Conservation (phyloP, 2,329 filamentous ascomycete species). For the Penicillium freii region DNA sequence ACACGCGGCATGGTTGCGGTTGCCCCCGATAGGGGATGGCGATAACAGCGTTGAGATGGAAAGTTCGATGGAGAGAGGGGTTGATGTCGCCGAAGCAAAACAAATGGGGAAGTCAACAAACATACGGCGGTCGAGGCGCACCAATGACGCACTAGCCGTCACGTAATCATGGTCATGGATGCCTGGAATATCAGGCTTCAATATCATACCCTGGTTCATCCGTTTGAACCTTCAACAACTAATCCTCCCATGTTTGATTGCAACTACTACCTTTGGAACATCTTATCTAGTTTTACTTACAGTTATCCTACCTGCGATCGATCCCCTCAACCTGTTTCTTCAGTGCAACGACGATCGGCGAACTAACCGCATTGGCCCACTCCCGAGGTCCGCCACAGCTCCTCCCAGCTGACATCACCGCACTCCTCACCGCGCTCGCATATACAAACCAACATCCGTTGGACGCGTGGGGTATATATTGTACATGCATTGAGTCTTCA, state of each 20-base stretch:
- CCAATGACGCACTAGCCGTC: conserved; percentile 22
- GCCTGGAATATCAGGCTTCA: conserved; percentile 8
- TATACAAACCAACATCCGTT: conserved; percentile 1
- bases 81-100: conserved; percentile 22
- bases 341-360: conserved; percentile 2
- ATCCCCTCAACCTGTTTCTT: background rate
- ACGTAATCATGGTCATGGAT: conserved; percentile 5
- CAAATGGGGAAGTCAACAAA: conserved; percentile 34
- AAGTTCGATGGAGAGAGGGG: conserved; percentile 14
- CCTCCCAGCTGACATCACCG: conserved; percentile 27
- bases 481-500: background rate
- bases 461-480: background rate
- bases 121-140: conserved; percentile 32
- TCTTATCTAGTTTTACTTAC: background rate
- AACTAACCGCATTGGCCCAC: conserved; percentile 22
- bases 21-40: conserved; percentile 28
- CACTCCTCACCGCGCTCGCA: conserved; percentile 14
- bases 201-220: background rate
- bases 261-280: background rate
- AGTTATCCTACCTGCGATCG: background rate
- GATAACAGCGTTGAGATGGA: conserved; percentile 13
- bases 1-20: conserved; percentile 55
- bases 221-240: background rate
- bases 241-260: background rate
- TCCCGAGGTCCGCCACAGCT: conserved; percentile 7